phyloP scores from a whole-genome alignment of 371 early-diverging fungal species.

The Amoeboaphelidium occidentale region DNA sequence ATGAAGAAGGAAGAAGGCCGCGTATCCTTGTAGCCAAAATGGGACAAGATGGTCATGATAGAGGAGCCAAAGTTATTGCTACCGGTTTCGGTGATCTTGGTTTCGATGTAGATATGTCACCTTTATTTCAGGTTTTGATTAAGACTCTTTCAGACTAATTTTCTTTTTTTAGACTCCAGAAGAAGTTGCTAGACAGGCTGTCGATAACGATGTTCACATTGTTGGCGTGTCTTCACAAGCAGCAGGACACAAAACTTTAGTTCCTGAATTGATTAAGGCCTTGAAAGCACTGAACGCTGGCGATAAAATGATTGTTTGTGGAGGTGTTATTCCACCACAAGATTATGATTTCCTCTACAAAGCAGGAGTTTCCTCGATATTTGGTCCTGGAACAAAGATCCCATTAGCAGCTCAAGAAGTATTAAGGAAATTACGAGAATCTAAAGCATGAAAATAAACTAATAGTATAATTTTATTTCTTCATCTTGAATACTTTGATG shows the following conservation, averaged over 20 bases:
- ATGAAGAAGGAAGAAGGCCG: conserved; percentile 45
- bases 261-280: conserved; percentile 43
- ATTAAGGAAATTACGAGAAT: conserved; percentile 16
- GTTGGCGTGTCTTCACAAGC: conserved; percentile 61
- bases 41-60: conserved; percentile 77
- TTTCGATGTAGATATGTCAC: conserved; percentile 65
- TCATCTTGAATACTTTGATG: background rate
- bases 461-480: background rate
- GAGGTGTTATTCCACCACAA: conserved; percentile 59
- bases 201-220: conserved; percentile 64
- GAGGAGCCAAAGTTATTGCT: conserved; percentile 68
- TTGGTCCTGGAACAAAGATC: conserved; percentile 50
- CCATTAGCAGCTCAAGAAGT: conserved; percentile 53
- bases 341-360: conserved; percentile 53
- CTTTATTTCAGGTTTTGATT: conserved; percentile 35
- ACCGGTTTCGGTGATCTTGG: conserved; percentile 64
- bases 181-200: conserved; percentile 58
- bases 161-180: conserved; percentile 29
- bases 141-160: background rate
- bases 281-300: conserved; percentile 35
- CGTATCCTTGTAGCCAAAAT: conserved; percentile 61
- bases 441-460: background rate
- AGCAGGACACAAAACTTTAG: conserved; percentile 58
- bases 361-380: conserved; percentile 43
- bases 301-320: conserved; percentile 43